Percentiles rank a stretch among this genome's conserved stretches.
Evolutionary conservation across 768 basidiomycete species (phyloP).

Genomic region (Pisolithus sp.): DNA sequence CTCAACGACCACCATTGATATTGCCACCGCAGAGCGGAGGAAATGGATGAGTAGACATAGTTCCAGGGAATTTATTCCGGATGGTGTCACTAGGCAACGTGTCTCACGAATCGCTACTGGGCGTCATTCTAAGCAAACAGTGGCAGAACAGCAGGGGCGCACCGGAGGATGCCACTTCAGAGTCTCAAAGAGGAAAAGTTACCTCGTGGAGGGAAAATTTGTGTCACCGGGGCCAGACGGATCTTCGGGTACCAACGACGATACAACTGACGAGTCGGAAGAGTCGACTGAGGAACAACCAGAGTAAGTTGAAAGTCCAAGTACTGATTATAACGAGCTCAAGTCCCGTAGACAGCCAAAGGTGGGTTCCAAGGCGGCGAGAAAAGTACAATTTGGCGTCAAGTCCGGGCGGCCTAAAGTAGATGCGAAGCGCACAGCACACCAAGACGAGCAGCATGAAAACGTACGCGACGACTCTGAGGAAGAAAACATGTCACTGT

Average conservation of each 20-base stretch:
- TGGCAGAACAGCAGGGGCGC: not conserved
- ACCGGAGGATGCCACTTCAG: too few species aligned
- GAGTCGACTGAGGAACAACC: not conserved
- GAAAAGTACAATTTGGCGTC: conserved; percentile 6
- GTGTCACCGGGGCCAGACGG: not conserved
- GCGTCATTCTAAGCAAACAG: not conserved
- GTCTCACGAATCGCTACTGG: not conserved
- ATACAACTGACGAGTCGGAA: not conserved
- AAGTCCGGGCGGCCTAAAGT: conserved; percentile 11
- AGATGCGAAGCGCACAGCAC: not conserved
- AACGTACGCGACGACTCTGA: too few species aligned
- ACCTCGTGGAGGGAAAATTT: not conserved
- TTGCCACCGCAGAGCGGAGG: not conserved
- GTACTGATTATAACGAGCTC: conserved; percentile 4
- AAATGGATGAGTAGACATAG: not conserved
- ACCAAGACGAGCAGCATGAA: not conserved
- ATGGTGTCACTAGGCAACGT: not conserved
- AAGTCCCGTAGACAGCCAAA: conserved; percentile 1
- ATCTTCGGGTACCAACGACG: not conserved
- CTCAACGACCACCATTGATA: not conserved
- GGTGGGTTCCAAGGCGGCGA: conserved; percentile 12
- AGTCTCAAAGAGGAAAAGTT: not conserved
- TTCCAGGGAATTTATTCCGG: not conserved
- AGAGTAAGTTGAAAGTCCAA: conserved; percentile 1
- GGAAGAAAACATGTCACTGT: too few species aligned